phyloP scores from a whole-genome alignment of 1,139 yeast species.

The Hansenula sp. region DNA sequence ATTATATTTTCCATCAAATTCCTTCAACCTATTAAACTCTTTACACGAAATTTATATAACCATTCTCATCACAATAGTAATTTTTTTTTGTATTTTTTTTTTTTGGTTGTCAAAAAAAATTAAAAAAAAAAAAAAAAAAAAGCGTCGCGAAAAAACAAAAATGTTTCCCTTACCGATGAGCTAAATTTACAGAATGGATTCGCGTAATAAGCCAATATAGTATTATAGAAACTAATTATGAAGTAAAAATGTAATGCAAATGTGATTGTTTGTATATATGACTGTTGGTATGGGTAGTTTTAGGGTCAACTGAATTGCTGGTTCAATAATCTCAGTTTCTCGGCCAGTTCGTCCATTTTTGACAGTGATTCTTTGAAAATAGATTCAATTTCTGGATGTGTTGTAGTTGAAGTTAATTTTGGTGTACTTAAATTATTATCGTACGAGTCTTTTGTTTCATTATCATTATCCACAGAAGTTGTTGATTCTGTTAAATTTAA shows the following conservation, averaged over 20 bases:
- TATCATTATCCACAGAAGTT: conserved; percentile 13
- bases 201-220: too few species aligned
- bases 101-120: too few species aligned
- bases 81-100: not conserved
- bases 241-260: not conserved
- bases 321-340: conserved; percentile 12
- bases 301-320: conserved; percentile 2
- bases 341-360: conserved; percentile 39
- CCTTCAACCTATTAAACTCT: too few species aligned
- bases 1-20: too few species aligned
- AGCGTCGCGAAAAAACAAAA: not conserved
- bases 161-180: conserved; percentile 2
- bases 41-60: too few species aligned
- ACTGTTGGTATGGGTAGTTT: too few species aligned
- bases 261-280: not conserved
- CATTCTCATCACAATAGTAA: not conserved
- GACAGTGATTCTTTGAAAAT: conserved; percentile 46
- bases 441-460: not conserved
- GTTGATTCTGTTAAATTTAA: conserved; percentile 12
- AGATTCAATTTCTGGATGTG: conserved; percentile 39
- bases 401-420: not conserved
- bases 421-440: not conserved
- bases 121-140: too few species aligned
- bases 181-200: not conserved
- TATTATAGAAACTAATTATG: too few species aligned